A percentile compares a stretch with the other conserved stretches of the same genome.
These are phyloP conservation scores for Parathielavia hyrcaniae DNA, from an alignment of 495 filamentous ascomycete genomes.

Conservation along the genomic window DNA sequence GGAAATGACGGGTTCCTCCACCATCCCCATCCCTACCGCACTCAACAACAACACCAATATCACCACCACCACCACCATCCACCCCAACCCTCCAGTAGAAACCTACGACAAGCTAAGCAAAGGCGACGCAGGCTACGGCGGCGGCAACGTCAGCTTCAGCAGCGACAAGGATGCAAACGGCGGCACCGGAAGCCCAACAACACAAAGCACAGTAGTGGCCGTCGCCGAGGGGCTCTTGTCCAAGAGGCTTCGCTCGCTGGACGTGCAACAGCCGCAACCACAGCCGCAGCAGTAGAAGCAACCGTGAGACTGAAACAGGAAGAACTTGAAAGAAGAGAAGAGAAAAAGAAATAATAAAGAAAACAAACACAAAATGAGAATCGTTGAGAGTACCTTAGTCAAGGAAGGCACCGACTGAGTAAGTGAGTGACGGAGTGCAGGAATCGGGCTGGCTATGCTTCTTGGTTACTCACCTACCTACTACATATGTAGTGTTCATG, in stretches of 20 bases:
- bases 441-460: too few species aligned
- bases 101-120: slow-evolving; percentile 39
- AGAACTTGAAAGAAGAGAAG: not conserved
- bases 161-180: not conserved
- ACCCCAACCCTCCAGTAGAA: too few species aligned
- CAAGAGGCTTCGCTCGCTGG: slow-evolving; percentile 39
- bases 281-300: not conserved
- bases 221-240: slow-evolving; percentile 44
- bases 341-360: too few species aligned
- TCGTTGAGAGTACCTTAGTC: too few species aligned
- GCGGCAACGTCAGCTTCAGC: slow-evolving; percentile 44
- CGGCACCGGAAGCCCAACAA: slow-evolving; percentile 3
- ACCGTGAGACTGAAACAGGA: not conserved
- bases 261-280: slow-evolving; percentile 21
- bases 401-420: too few species aligned
- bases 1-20: slow-evolving; percentile 3
- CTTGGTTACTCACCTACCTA: too few species aligned
- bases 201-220: slow-evolving; percentile 23
- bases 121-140: slow-evolving; percentile 62
- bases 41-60: not conserved
- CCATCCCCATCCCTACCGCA: not conserved
- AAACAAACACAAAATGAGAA: too few species aligned
- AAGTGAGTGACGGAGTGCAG: too few species aligned
- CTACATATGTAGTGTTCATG: too few species aligned
- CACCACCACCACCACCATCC: too few species aligned